Evolutionary conservation across 345 rosid species (phyloP).

Genomic region (Melastoma malabathricum): DNA sequence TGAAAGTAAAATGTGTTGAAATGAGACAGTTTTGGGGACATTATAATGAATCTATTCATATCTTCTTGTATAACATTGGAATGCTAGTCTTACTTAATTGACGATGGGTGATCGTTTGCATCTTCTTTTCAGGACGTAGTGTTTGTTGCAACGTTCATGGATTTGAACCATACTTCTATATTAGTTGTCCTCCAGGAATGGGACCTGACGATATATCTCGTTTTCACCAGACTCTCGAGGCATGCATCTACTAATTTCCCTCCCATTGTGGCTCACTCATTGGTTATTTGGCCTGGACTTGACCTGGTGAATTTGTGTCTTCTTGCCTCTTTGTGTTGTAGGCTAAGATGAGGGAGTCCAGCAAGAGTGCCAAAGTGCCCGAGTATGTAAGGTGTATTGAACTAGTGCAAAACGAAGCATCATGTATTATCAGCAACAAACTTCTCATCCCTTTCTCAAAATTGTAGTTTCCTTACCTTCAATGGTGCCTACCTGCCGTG

Average conservation of each 20-base stretch:
- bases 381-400: conserved; percentile 47
- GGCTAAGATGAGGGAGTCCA: conserved; percentile 78
- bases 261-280: not conserved
- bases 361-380: conserved; percentile 47
- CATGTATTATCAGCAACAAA: conserved; percentile 84
- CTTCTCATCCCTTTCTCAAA: conserved; percentile 69
- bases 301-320: conserved; percentile 3
- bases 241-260: conserved; percentile 10
- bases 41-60: not conserved
- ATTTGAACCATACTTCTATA: conserved; percentile 92
- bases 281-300: conserved; percentile 1
- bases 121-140: conserved; percentile 54
- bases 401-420: conserved; percentile 68
- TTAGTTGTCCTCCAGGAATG: conserved; percentile 81
- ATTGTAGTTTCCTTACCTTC: conserved; percentile 88
- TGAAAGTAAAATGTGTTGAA: too few relatives aligned
- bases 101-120: not conserved
- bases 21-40: too few relatives aligned
- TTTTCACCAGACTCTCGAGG: conserved; percentile 83
- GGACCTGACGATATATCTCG: conserved; percentile 80
- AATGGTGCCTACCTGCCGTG: conserved; percentile 83
- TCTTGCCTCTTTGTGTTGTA: conserved; percentile 9
- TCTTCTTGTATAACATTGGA: not conserved
- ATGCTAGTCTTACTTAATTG: not conserved
- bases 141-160: conserved; percentile 96